Evolutionary conservation across 179 eudicot genomes (phyloP).

Genomic region (Gypsophila paniculata): DNA sequence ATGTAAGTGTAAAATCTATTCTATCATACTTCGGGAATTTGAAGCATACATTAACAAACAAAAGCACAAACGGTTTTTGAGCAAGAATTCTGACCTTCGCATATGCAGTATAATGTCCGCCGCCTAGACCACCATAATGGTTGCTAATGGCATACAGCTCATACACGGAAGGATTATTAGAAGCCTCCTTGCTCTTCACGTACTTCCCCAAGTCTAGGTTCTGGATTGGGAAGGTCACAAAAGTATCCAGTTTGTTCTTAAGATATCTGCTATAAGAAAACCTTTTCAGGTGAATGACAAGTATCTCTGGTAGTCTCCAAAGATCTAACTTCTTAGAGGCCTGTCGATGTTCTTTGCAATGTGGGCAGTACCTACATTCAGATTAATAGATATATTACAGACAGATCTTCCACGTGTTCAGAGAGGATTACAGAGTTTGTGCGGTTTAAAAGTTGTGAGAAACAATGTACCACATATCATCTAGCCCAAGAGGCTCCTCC

Average conservation of each 20-base stretch:
- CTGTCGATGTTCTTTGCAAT: conserved; percentile 93
- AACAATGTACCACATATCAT: conserved; percentile 88
- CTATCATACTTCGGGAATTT: background rate
- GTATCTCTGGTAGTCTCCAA: conserved; percentile 93
- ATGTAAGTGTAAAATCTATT: background rate
- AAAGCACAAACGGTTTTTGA: background rate
- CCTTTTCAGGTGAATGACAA: conserved; percentile 88
- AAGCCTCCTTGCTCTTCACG: conserved; percentile 51
- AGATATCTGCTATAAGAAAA: conserved; percentile 82
- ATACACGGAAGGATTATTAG: conserved; percentile 44
- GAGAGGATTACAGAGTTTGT: background rate
- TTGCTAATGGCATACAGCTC: conserved; percentile 94
- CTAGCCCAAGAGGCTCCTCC: conserved; percentile 98
- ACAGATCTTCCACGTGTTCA: conserved; percentile 5
- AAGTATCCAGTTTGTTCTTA: conserved; percentile 90
- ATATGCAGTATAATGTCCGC: conserved; percentile 94
- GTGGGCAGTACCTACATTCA: conserved; percentile 85
- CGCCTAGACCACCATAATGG: conserved; percentile 98
- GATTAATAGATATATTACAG: background rate
- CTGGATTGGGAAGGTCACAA: conserved; percentile 76
- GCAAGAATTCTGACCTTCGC: conserved; percentile 56
- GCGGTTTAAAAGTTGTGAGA: background rate
- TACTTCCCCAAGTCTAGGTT: conserved; percentile 79
- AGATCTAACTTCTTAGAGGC: conserved; percentile 94
- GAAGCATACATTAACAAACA: background rate